These are phyloP conservation scores for Fraxinus latifolia DNA, from an alignment of 305 asterid species.

Conservation along the genomic window DNA sequence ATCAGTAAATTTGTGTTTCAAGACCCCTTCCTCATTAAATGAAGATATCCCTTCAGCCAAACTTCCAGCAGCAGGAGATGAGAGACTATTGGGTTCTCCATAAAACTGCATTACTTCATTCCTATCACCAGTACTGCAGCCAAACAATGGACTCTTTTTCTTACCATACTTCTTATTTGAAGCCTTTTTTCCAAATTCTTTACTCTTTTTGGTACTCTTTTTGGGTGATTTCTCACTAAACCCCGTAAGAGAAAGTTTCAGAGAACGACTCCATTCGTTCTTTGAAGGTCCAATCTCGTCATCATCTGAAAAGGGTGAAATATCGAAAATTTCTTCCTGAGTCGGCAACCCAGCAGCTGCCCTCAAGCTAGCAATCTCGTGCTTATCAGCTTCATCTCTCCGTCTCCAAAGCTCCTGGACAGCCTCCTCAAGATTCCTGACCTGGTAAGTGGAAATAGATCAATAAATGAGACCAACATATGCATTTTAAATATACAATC, in stretches of 20 bases:
- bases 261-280: constrained; percentile 59
- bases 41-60: constrained; percentile 14
- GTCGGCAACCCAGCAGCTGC: constrained; percentile 94
- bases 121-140: constrained; percentile 34
- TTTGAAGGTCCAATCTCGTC: constrained; percentile 66
- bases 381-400: constrained; percentile 83
- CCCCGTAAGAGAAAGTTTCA: constrained; percentile 77
- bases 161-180: constrained; percentile 63
- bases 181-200: constrained; percentile 63
- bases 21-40: constrained; percentile 41
- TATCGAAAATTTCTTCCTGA: constrained; percentile 75
- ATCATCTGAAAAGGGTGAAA: constrained; percentile 89
- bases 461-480: neutral
- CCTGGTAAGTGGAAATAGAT: constrained; percentile 37
- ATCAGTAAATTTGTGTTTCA: constrained; percentile 50
- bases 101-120: constrained; percentile 39
- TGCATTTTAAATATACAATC: constrained; percentile 12
- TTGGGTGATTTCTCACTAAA: constrained; percentile 61
- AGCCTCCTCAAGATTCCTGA: constrained; percentile 75
- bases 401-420: constrained; percentile 97
- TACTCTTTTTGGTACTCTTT: constrained; percentile 70
- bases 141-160: constrained; percentile 47
- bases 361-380: constrained; percentile 76
- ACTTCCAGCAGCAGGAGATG: constrained; percentile 28
- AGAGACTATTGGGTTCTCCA: constrained; percentile 43